phyloP scores from a whole-genome alignment of 1,284 basidiomycete genomes.

The Sparassis latifolia region DNA sequence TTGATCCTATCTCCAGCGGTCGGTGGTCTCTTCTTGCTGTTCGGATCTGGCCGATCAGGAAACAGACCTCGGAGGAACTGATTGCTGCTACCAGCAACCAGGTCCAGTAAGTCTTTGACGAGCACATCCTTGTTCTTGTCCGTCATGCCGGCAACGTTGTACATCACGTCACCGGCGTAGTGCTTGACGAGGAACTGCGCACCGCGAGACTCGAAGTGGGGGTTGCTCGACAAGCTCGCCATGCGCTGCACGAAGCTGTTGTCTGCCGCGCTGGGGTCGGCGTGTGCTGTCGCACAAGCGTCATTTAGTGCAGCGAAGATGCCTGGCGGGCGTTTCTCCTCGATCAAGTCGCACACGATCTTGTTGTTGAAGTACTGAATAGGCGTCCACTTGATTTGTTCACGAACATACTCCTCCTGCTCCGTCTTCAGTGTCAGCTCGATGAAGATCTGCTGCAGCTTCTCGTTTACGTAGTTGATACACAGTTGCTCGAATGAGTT shows the following conservation, averaged over 20 bases:
- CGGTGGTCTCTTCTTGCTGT: slow-evolving; percentile 96
- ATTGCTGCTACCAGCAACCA: slow-evolving; percentile 78
- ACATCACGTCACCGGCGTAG: slow-evolving; percentile 98
- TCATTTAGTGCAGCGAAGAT: slow-evolving; percentile 98
- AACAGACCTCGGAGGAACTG: slow-evolving; percentile 86
- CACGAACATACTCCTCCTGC: slow-evolving; percentile 97
- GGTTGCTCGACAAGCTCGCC: slow-evolving; percentile 73
- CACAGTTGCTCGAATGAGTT: slow-evolving; percentile 99
- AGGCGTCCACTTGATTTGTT: slow-evolving; percentile 99
- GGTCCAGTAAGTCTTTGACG: slow-evolving; percentile 90
- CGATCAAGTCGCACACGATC: slow-evolving; percentile 97
- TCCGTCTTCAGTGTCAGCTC: slow-evolving; percentile 98
- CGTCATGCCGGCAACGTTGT: slow-evolving; percentile 96
- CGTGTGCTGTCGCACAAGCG: slow-evolving; percentile 96
- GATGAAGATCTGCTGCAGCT: slow-evolving; percentile 98
- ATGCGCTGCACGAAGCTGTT: slow-evolving; percentile 95
- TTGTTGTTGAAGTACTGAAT: slow-evolving; percentile 98
- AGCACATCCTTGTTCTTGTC: slow-evolving; percentile 99
- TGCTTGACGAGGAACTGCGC: slow-evolving; percentile 88
- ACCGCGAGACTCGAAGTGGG: slow-evolving; percentile 91
- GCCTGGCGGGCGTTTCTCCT: slow-evolving; percentile 92
- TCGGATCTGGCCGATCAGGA: slow-evolving; percentile 92
- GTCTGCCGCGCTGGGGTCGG: slow-evolving; percentile 94
- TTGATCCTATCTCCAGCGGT: slow-evolving; percentile 99
- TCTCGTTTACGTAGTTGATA: slow-evolving; percentile 99